Evolutionary conservation across 108 stramenopile genomes (phyloP).

Genomic region (Schizochytrium sp.): DNA sequence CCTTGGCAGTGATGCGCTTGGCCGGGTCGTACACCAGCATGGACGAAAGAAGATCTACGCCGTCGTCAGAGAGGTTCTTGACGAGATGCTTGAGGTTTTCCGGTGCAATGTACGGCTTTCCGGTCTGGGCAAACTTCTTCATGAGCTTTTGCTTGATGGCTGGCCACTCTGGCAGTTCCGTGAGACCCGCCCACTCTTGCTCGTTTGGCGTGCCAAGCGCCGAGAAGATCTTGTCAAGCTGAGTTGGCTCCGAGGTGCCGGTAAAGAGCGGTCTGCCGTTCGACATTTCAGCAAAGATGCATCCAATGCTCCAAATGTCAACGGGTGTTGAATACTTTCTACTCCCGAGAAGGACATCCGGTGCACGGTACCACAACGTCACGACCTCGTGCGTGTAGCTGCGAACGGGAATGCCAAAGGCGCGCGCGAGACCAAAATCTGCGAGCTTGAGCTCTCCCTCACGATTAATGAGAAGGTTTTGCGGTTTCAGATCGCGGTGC

Average conservation of each 20-base stretch:
- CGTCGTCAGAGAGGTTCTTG: conserved; percentile 63
- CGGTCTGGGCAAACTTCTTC: conserved; percentile 60
- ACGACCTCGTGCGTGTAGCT: conserved; percentile 80
- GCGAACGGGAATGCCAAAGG: conserved; percentile 41
- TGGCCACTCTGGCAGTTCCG: conserved; percentile 67
- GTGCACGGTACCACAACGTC: conserved; percentile 92
- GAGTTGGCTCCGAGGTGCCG: conserved; percentile 67
- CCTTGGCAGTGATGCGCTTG: conserved; percentile 72
- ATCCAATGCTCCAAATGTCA: conserved; percentile 95
- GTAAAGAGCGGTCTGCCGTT: conserved; percentile 63
- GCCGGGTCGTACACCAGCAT: conserved; percentile 90
- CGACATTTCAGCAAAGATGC: conserved; percentile 85
- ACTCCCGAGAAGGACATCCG: conserved; percentile 79
- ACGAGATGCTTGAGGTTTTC: conserved; percentile 67
- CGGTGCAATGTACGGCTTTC: conserved; percentile 74
- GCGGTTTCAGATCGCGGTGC: conserved; percentile 61
- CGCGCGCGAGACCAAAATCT: conserved; percentile 79
- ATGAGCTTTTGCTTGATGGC: neutral
- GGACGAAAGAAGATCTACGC: conserved; percentile 67
- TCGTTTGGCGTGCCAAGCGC: conserved; percentile 69
- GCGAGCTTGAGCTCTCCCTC: conserved; percentile 29
- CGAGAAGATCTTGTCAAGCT: conserved; percentile 71
- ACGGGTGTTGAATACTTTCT: conserved; percentile 71
- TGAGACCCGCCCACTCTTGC: conserved; percentile 58
- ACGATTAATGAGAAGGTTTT: conserved; percentile 29